phyloP scores from a whole-genome alignment of 2,329 filamentous ascomycete species.

The Beauveria brongniartii region DNA sequence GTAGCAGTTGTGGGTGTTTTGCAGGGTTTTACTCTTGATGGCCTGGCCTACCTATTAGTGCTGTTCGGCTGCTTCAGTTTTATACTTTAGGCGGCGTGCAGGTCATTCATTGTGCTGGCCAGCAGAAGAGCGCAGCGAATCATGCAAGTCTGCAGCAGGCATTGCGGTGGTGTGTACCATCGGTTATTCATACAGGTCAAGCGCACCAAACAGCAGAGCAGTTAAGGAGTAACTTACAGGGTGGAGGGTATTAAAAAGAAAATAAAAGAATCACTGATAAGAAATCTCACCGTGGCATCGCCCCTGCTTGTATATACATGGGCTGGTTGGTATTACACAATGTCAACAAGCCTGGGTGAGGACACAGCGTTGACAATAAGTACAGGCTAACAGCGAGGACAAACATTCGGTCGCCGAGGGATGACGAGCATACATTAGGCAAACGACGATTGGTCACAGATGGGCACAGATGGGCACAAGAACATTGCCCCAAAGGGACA shows the following conservation, averaged over 20 bases:
- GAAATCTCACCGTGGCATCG: too few species aligned
- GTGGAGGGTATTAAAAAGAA: too few species aligned
- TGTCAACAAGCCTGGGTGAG: background rate
- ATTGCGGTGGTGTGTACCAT: background rate
- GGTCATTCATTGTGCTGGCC: slow-evolving; percentile 2
- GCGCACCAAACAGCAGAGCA: background rate
- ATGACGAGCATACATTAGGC: slow-evolving; percentile 5
- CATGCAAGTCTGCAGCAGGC: background rate
- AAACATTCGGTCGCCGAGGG: slow-evolving; percentile 6
- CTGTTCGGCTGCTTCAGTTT: background rate
- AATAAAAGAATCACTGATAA: too few species aligned
- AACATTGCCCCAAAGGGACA: background rate
- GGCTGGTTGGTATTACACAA: background rate
- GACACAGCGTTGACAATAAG: too few species aligned
- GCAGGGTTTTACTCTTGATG: background rate
- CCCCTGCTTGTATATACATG: background rate
- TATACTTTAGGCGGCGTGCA: background rate
- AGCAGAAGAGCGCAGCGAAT: background rate
- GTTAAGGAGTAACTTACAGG: too few species aligned
- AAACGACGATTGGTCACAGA: background rate
- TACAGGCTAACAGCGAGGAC: background rate
- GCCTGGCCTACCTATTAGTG: background rate
- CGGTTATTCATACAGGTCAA: background rate
- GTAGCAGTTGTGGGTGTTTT: background rate
- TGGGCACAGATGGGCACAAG: background rate